Evolutionary conservation across 2,329 filamentous ascomycete genomes (phyloP), one percentile per base, ranked within the genome.

Genomic region (Lasiodiplodia citricola): DNA sequence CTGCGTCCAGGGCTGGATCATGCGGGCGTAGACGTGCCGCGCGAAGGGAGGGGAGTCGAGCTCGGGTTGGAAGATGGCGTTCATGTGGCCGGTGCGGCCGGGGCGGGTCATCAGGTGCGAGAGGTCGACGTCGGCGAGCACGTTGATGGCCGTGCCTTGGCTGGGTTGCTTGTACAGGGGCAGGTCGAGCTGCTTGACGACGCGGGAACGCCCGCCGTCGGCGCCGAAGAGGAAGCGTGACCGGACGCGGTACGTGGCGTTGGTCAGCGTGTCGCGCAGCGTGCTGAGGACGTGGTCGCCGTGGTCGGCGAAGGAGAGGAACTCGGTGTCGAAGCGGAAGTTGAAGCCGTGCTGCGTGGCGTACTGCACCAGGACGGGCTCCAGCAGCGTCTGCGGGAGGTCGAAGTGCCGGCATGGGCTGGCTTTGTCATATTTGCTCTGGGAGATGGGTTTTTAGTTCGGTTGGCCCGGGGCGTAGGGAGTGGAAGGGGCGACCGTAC

Each of bases 1-100:
- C 78, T 90, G 85, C 71, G 85, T 74, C 88, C 88, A 90, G 0
- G 87, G 84, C 77, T 86, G 87, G 4, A 90, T 87, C 87, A 90
- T 90, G 25, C 88, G 80, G 2, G 84, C 80, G 71, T 87, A 76
- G 3, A 75, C 77, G 37, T 79, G 78, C 83, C 84, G 87, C 0
- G 81, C 86, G 76, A 85, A 89, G 0, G 79, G 78, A 0, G 85
- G 84, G 65, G 84, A 78, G 64, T 87, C 83, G 1, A 75, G 75
- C 67, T 87, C 84, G 0, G 88, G 87, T 70, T 85, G 83, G 73
- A 90, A 79, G 1, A 88, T 79, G 84, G 86, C 89, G 73, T 91
- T 87, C 23, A 90, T 78, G 72, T 89, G 89, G 0, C 87, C 88
- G 28, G 79, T 81, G 0, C 87, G 81, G 31, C 31, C 31, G 31